phyloP scores from a whole-genome alignment of 805 yeast species.

The Pachysolen tannophilus region DNA sequence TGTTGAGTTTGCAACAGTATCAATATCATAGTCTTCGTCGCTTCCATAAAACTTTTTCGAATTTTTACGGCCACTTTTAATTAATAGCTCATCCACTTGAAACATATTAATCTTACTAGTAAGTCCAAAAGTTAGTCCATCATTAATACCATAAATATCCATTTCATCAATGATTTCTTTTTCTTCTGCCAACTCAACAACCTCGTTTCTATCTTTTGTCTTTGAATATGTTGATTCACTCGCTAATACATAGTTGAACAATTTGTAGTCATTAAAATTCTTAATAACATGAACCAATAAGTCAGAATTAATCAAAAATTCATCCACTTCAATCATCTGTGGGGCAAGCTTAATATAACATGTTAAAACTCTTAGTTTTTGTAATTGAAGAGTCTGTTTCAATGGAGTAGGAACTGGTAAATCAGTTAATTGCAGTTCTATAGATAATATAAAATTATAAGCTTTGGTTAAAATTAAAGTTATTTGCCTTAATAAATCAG shows the following conservation, averaged over 20 bases:
- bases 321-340: conserved; percentile 16
- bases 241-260: conserved; percentile 12
- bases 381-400: conserved; percentile 17
- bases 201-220: neutral
- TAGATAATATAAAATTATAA: conserved; percentile 19
- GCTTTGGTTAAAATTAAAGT: conserved; percentile 23
- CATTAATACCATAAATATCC: conserved; percentile 26
- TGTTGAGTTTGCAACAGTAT: conserved; percentile 15
- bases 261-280: conserved; percentile 20
- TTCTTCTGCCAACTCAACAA: neutral
- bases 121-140: conserved; percentile 32
- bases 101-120: conserved; percentile 31
- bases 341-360: conserved; percentile 24
- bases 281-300: conserved; percentile 24
- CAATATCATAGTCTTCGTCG: conserved; percentile 18
- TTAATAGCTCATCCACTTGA: conserved; percentile 23
- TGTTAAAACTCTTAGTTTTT: conserved; percentile 23
- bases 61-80: conserved; percentile 14
- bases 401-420: conserved; percentile 13
- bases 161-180: conserved; percentile 14
- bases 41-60: conserved; percentile 7
- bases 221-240: conserved; percentile 1
- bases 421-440: conserved; percentile 16
- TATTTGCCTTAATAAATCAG: conserved; percentile 22
- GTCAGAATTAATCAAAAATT: conserved; percentile 21